Base-by-base conservation (phyloP, 2,329 filamentous ascomycete genomes). In the Fusarium austroafricanum region DNA sequence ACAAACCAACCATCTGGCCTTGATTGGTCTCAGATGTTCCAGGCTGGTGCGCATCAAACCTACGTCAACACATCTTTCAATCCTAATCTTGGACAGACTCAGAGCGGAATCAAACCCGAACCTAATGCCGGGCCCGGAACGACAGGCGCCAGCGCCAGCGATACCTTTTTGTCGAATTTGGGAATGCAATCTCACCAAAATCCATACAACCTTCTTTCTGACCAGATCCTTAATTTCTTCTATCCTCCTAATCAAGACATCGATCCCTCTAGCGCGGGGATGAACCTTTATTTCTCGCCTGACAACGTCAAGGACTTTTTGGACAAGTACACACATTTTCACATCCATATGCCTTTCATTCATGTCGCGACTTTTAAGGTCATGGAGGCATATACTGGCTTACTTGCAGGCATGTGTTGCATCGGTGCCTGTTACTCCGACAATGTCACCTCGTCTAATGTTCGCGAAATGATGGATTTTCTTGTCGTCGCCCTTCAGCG, bases 1-100 rank as follows among this genome's bases (percentile, higher is more conserved):
- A 81, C 84, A 79, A 85, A 85, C 79, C 87, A 89, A 80, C 84
- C 86, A 81, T 83, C 84, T 77, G 80, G 85, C 83, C 82, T 91
- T 83, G 90, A 93, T 82, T 93, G 91, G 91, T 86, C 90, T 76
- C 87, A 90, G 78, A 91, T 93, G 88, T 92, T 92, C 83, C 90
- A 90, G 83, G 80, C 89, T 83, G 89, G 89, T 86, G 84, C 87
- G 82, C 87, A 90, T 80, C 83, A 88, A 80, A 83, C 84, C 79
- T 89, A 87, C 81, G 86, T 87, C 83, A 86, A 83, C 81, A 82
- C 82, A 78, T 83, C 85, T 77, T 89, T 87, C 81, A 82, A 84
- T 78, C 81, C 89, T 85, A 90, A 90, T 84, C 83, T 86, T 85
- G 84, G 86, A 79, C 86, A 89, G 82, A 88, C 84, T 80, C 89